phyloP scores from a whole-genome alignment of 331 rosid genomes.

The Cydonia oblonga region DNA sequence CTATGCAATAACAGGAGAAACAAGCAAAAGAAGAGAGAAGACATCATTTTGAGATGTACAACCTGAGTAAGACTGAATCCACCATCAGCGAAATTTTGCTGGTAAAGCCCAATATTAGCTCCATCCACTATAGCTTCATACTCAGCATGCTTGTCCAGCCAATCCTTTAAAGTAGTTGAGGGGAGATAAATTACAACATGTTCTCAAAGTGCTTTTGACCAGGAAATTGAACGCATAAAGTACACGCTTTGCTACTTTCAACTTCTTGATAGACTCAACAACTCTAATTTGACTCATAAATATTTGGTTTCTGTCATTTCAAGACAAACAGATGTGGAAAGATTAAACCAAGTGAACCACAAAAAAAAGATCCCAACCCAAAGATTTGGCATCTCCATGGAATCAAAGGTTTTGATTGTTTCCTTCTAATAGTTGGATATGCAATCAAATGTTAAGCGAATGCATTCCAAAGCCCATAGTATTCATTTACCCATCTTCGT shows the following conservation, averaged over 20 bases:
- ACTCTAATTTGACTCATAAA: neutral
- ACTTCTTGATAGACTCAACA: neutral
- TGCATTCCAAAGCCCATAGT: neutral
- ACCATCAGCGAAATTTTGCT: slow-evolving; percentile 91
- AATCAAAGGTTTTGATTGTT: neutral
- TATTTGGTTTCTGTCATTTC: neutral
- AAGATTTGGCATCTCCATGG: neutral
- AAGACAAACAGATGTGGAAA: neutral
- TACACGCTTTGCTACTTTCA: neutral
- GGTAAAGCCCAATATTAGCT: slow-evolving; percentile 86
- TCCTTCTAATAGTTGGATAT: neutral
- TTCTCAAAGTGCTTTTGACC: neutral
- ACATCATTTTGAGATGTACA: slow-evolving; percentile 15
- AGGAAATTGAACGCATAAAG: neutral
- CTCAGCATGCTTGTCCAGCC: slow-evolving; percentile 51
- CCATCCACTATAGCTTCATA: slow-evolving; percentile 79
- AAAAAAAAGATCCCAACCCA: neutral
- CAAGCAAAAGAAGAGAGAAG: neutral
- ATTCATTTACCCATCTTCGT: neutral
- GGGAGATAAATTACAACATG: neutral
- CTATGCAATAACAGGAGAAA: neutral
- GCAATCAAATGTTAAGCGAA: neutral
- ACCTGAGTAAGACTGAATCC: slow-evolving; percentile 83
- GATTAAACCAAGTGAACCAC: neutral
- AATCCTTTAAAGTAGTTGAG: slow-evolving; percentile 29